Base-by-base conservation (phyloP, 768 basidiomycete genomes). In the Calocybe gangraenosa region DNA sequence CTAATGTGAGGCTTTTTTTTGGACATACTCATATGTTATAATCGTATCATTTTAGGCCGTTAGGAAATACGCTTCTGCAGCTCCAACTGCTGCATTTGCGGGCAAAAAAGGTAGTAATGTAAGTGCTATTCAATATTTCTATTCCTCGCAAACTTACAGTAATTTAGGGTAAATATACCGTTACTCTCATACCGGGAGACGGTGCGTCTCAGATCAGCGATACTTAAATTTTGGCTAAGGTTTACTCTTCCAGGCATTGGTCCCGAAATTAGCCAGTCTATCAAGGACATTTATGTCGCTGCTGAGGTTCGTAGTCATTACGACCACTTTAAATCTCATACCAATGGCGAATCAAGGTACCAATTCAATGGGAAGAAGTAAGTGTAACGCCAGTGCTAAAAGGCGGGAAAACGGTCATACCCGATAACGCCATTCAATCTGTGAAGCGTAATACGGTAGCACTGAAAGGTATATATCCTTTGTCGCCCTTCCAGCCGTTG, bases 301-400 rank as follows among this genome's bases (percentile, higher is more conserved):
- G 95, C 96, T 53, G 78, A 87, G 43, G 92, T 92, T 58, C 41
- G 68, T 57, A 6, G 10, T 28, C 4, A n/a, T 20, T 2, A 19
- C 6, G 18, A 13, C n/a, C 23, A 21, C 15, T 10, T 23, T 28
- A 32, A 3, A 1, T 0, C 2, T 36, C 35, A 10, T 11, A 13
- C 22, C 46, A n/a, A 46, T 22, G n/a, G 40, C 23, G 25, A 19
- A 11, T 20, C 20, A 13, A 95, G 92, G 95, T 96, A 19, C 96
- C 96, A 36, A 96, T 99, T 58, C 79, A 92, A 69, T 99, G 96
- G 96, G 96, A 99, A 66, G 96, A 98, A 69, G 95, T 97, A 65
- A 89, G 86, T 62, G 96, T 99, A 38, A 87, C 91, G 6, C 96
- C 96, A 10, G 79, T 95, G 43, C 71, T 97, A 47, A 92, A 92